Evolutionary conservation across 2,329 filamentous ascomycete species (phyloP), one percentile per base, ranked within the genome.

Genomic region (Leptographium wingfieldii): DNA sequence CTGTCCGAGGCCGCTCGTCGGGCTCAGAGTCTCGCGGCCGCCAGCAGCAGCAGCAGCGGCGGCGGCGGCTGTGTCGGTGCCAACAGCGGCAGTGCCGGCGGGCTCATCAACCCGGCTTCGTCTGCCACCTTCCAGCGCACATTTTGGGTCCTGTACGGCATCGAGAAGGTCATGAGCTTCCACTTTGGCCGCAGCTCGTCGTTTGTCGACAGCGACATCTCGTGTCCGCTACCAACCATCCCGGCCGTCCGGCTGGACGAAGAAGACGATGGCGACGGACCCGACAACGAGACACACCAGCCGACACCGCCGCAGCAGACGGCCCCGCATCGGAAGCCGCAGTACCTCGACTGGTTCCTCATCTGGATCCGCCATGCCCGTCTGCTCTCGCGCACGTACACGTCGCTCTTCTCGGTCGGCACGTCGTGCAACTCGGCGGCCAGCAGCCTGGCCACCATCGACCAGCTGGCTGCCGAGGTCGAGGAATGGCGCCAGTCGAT

Each of bases 121-220:
- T 38, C 52, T 2, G 25, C 46, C 9, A 52, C 61, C 0, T 71
- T 68, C n/a, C 68, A 69, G 31, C 68, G 64, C 53, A 66, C 67
- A 0, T 69, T 69, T 48, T 69, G 68, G 68, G 62, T 65, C 1
- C 49, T 69, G 0, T 69, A 69, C 33, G 51, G 57, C 6, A 62
- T 69, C 25, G 68, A 69, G 40, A 69, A 69, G 55, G 58, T 67
- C 1, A 65, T 66, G 6, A 67, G 65, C 57, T 69, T 69, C 43
- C 64, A 69, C 31, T 67, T 70, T 40, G 69, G 69, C 14, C 67
- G 69, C 52, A 68, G 66, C 40, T 71, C 70, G 0, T 65, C 69
- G 2, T 71, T 71, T 43, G 64, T 69, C 27, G 70, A 71, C 60
- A 64, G 67, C 52, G 69, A 71, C 59, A 71, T 71, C 43, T 63